phyloP scores from a whole-genome alignment of 148 eudicot species.

The Talinum fruticosum region DNA sequence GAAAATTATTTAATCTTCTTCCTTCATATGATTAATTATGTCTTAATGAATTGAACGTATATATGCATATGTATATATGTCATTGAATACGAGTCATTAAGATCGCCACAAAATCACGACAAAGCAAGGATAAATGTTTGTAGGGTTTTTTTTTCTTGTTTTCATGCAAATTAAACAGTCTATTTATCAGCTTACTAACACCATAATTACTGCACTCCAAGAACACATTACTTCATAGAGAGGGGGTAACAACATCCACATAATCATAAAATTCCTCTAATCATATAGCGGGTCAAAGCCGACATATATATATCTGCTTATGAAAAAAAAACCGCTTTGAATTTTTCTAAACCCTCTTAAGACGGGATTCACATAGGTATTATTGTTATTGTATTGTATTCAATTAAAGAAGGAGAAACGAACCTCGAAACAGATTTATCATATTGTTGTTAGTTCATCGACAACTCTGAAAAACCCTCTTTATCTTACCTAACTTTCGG shows the following conservation, averaged over 20 bases:
- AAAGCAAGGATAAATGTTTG: constrained; percentile 15
- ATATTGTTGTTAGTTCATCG: too few species aligned
- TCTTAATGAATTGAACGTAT: neutral
- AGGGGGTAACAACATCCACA: neutral
- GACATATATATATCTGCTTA: too few species aligned
- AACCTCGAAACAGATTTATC: too few species aligned
- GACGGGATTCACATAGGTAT: too few species aligned
- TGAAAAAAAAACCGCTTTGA: too few species aligned
- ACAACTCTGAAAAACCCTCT: too few species aligned
- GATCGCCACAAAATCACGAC: neutral
- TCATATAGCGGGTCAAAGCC: too few species aligned
- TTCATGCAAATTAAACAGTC: too few species aligned
- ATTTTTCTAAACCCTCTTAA: too few species aligned
- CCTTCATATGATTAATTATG: neutral
- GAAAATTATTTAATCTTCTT: neutral
- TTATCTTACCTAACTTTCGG: too few species aligned
- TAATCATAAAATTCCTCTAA: neutral
- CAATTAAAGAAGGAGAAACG: too few species aligned
- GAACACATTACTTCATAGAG: neutral
- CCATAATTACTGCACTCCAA: neutral
- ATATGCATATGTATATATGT: neutral
- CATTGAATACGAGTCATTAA: neutral
- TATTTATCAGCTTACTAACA: neutral
- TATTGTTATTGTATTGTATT: too few species aligned
- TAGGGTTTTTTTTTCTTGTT: neutral